A percentile compares a stretch with the other conserved stretches of the same genome.
phyloP scores from a whole-genome alignment of 768 basidiomycete species.

The Tremella yokohamensis region DNA sequence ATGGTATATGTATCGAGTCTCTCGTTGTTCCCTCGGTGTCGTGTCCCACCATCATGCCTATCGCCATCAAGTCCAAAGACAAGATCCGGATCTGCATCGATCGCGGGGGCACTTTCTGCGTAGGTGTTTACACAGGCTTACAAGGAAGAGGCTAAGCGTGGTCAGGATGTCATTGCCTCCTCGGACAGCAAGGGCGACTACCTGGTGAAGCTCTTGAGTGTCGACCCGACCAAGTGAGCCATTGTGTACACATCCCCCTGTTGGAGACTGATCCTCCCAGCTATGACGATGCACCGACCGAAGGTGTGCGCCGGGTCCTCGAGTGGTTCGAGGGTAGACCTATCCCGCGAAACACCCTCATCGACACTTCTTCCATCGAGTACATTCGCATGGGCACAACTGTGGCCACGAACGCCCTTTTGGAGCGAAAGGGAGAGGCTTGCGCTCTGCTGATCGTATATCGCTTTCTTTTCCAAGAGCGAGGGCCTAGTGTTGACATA shows the following conservation, averaged over 20 bases:
- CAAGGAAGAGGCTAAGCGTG: not conserved
- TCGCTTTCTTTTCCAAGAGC: not conserved
- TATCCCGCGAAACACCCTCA: slow-evolving; percentile 69
- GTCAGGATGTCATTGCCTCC: slow-evolving; percentile 11
- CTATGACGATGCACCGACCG: slow-evolving; percentile 58
- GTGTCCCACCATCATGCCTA: slow-evolving; percentile 8
- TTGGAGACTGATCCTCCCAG: too few relatives aligned
- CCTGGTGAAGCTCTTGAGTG: slow-evolving; percentile 11
- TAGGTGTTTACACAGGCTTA: not conserved
- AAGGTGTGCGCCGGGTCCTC: slow-evolving; percentile 62
- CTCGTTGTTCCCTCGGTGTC: too few relatives aligned
- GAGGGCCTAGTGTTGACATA: slow-evolving; percentile 58
- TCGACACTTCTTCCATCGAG: slow-evolving; percentile 66
- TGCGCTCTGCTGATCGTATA: slow-evolving; percentile 73
- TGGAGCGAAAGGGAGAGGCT: slow-evolving; percentile 89
- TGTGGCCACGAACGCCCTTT: slow-evolving; percentile 75
- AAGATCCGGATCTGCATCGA: slow-evolving; percentile 8
- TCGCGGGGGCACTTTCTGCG: slow-evolving; percentile 69
- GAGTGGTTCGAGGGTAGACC: slow-evolving; percentile 68
- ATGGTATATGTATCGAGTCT: too few relatives aligned
- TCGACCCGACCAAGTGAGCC: slow-evolving; percentile 10
- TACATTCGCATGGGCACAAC: slow-evolving; percentile 30
- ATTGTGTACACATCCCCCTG: too few relatives aligned
- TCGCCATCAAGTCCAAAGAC: slow-evolving; percentile 6
- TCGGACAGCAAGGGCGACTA: slow-evolving; percentile 44